These are phyloP conservation scores for Thozetella sp. DNA, from an alignment of 495 filamentous ascomycete species.

Conservation along the genomic window DNA sequence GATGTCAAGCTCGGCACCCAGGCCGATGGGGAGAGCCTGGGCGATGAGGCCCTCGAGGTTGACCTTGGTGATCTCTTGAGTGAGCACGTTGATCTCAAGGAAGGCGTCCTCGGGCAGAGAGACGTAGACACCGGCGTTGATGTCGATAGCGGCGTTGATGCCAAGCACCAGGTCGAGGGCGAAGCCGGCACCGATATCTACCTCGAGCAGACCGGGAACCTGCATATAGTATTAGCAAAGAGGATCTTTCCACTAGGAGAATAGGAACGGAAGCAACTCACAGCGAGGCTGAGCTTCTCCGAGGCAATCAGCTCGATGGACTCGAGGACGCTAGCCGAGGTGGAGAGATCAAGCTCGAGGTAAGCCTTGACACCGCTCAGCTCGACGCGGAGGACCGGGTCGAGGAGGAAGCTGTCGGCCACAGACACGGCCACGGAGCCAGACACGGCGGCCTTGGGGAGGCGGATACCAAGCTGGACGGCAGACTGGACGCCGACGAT, in stretches of 20 bases:
- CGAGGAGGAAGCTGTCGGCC: not conserved
- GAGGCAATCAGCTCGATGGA: conserved; percentile 8
- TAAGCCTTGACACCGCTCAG: conserved; percentile 8
- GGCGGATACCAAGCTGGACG: conserved; percentile 2
- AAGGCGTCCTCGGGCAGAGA: not conserved
- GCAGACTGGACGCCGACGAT: not conserved
- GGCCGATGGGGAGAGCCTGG: conserved; percentile 4
- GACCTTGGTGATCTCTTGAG: conserved; percentile 4
- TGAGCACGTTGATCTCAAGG: conserved; percentile 7
- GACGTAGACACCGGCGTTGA: conserved; percentile 9
- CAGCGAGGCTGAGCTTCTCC: conserved; percentile 1
- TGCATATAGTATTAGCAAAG: not conserved
- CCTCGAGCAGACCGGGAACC: conserved; percentile 7
- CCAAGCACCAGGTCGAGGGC: conserved; percentile 8
- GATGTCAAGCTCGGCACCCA: conserved; percentile 5
- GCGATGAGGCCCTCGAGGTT: conserved; percentile 2
- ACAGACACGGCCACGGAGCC: not conserved
- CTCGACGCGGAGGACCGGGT: not conserved
- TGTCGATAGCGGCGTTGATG: conserved; percentile 5
- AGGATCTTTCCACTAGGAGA: not conserved
- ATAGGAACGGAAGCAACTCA: too few species aligned
- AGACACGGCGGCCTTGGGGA: conserved; percentile 4
- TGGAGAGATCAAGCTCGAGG: conserved; percentile 6
- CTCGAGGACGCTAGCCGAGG: conserved; percentile 4
- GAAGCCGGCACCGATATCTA: conserved; percentile 6